Percentiles rank a stretch among this genome's conserved stretches.
phyloP scores from a whole-genome alignment of 2,329 filamentous ascomycete species.

The Anthostomella pinea region DNA sequence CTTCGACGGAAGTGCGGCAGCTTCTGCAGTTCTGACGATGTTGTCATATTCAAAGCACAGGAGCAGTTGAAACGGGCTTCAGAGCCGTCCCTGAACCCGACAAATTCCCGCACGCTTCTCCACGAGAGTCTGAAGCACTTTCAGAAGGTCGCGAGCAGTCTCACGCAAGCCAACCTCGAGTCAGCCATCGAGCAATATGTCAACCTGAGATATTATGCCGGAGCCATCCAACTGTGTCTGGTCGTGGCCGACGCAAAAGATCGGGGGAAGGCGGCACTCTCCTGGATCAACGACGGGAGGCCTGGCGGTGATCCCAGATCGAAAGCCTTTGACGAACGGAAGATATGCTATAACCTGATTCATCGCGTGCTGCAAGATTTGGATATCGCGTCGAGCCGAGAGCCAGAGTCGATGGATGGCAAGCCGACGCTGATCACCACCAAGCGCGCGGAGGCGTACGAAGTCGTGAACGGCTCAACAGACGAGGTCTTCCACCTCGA shows the following conservation, averaged over 20 bases:
- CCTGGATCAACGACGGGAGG: conserved; percentile 83
- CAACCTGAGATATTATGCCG: conserved; percentile 82
- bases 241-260: conserved; percentile 81
- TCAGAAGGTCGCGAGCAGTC: conserved; percentile 78
- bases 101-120: conserved; percentile 72
- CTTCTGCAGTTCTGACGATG: conserved; percentile 96
- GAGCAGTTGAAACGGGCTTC: conserved; percentile 87
- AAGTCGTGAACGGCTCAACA: conserved; percentile 80
- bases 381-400: conserved; percentile 65
- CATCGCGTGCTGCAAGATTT: conserved; percentile 77
- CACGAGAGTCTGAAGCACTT: conserved; percentile 89
- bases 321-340: conserved; percentile 66
- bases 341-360: conserved; percentile 81
- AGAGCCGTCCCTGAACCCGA: conserved; percentile 72
- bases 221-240: conserved; percentile 84
- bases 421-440: conserved; percentile 71
- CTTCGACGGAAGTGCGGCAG: conserved; percentile 87
- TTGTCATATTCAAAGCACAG: conserved; percentile 97
- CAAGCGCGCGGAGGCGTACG: conserved; percentile 83
- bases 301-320: conserved; percentile 69
- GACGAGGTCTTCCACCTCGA: conserved; percentile 95
- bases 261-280: conserved; percentile 78
- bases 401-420: conserved; percentile 75
- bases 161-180: conserved; percentile 77
- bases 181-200: conserved; percentile 78